A percentile compares a stretch with the other conserved stretches of the same genome.
phyloP scores from a whole-genome alignment of 1,284 basidiomycete species.

The Pisolithus thermaeus region DNA sequence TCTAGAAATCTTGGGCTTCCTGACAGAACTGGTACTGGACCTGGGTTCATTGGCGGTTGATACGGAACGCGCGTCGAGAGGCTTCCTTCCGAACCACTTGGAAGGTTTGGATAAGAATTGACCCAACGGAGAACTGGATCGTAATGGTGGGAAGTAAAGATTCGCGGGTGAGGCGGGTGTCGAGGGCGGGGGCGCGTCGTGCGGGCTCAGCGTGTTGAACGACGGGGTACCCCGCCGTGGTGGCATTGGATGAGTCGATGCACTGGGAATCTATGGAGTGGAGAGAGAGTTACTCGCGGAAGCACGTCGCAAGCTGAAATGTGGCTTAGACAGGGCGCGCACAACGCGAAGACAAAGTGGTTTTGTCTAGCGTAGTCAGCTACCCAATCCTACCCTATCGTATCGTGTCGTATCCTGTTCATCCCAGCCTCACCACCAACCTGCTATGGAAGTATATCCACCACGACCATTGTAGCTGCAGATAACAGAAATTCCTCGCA shows the following conservation, averaged over 20 bases:
- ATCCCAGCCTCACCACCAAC: too few species aligned
- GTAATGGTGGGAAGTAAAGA: constrained; percentile 23
- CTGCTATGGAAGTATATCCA: too few species aligned
- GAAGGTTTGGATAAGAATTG: constrained; percentile 42
- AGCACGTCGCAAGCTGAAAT: too few species aligned
- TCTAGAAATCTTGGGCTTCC: constrained; percentile 74
- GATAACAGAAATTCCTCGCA: too few species aligned
- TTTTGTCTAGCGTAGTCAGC: too few species aligned
- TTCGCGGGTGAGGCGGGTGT: constrained; percentile 21
- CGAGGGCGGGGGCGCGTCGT: constrained; percentile 19
- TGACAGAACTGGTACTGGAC: constrained; percentile 46
- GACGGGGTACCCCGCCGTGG: constrained; percentile 22
- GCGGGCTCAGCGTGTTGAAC: constrained; percentile 23
- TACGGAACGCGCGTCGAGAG: constrained; percentile 32
- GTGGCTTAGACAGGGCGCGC: too few species aligned
- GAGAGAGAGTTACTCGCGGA: neutral
- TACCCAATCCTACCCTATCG: too few species aligned
- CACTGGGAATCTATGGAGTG: constrained; percentile 4
- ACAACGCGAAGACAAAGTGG: too few species aligned
- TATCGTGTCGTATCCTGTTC: too few species aligned
- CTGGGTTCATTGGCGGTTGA: constrained; percentile 39
- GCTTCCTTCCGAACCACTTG: constrained; percentile 42
- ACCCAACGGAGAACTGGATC: constrained; percentile 33
- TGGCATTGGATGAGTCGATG: constrained; percentile 15
- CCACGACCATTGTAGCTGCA: too few species aligned